A percentile compares a stretch with the other conserved stretches of the same genome.
These are phyloP conservation scores for Euphorbia lathyris DNA, from an alignment of 345 rosid genomes.

Conservation along the genomic window DNA sequence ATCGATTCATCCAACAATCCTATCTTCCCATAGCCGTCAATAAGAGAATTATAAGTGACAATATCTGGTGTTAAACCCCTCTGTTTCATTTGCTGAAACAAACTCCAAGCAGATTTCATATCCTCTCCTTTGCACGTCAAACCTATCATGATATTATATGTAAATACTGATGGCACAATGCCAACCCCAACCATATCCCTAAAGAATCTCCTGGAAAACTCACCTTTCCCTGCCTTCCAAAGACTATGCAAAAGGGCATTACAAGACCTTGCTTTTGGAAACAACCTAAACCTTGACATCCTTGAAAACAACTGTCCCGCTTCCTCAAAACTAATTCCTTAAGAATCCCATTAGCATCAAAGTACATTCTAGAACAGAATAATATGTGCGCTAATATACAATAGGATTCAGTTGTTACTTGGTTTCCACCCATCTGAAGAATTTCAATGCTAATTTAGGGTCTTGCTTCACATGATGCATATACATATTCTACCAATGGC, in stretches of 20 bases:
- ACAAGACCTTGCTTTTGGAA: constrained; percentile 65
- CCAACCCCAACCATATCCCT: constrained; percentile 55
- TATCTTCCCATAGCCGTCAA: constrained; percentile 64
- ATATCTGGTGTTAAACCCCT: constrained; percentile 52
- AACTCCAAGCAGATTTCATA: constrained; percentile 38
- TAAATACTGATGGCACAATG: constrained; percentile 46
- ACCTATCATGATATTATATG: constrained; percentile 66
- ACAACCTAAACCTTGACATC: constrained; percentile 54
- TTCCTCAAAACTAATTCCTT: constrained; percentile 54
- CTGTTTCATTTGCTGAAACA: constrained; percentile 58
- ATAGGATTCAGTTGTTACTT: constrained; percentile 42
- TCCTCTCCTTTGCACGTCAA: constrained; percentile 65
- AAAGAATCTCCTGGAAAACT: constrained; percentile 37
- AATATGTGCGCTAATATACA: constrained; percentile 54
- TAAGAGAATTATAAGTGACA: constrained; percentile 66
- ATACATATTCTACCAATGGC: too few relatives aligned
- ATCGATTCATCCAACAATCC: constrained; percentile 49
- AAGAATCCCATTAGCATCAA: constrained; percentile 44
- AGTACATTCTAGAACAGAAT: constrained; percentile 52
- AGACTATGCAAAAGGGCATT: constrained; percentile 54
- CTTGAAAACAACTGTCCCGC: constrained; percentile 48
- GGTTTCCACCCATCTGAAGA: constrained; percentile 58
- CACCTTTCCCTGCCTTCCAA: constrained; percentile 36
- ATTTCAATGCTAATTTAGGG: constrained; percentile 51
- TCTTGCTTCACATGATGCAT: constrained; percentile 30